phyloP scores from a whole-genome alignment of 1,284 basidiomycete genomes.

The Sporisorium sorghi region DNA sequence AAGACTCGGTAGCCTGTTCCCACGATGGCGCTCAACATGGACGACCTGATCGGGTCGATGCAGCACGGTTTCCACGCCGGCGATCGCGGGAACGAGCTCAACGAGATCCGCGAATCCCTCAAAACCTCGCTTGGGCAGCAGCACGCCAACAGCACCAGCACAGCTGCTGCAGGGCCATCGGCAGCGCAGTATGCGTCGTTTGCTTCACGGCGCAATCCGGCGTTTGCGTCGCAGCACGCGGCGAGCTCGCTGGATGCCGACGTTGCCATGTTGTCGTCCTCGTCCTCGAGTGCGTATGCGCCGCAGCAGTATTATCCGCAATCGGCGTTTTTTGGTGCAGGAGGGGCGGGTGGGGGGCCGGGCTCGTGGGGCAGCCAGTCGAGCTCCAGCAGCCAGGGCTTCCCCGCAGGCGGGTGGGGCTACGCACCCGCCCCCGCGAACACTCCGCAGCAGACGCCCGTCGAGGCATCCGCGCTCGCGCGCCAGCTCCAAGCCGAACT shows the following conservation, averaged over 20 bases:
- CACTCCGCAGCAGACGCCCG: slow-evolving; percentile 55
- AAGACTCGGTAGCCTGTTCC: no score
- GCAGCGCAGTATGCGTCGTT: slow-evolving; percentile 8
- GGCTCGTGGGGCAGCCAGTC: slow-evolving; percentile 35
- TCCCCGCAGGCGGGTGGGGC: slow-evolving; percentile 4
- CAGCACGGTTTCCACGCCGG: slow-evolving; percentile 58
- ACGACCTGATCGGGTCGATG: slow-evolving; percentile 64
- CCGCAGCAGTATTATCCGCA: slow-evolving; percentile 12
- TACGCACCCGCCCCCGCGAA: slow-evolving; percentile 52
- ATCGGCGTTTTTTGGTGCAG: slow-evolving; percentile 17
- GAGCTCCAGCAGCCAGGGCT: slow-evolving; percentile 8
- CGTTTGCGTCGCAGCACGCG: not conserved
- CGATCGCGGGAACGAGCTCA: slow-evolving; percentile 56
- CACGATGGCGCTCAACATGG: slow-evolving; percentile 64
- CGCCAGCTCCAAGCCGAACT: slow-evolving; percentile 50
- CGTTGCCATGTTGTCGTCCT: slow-evolving; percentile 49
- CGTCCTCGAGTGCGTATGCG: slow-evolving; percentile 7
- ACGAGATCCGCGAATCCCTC: slow-evolving; percentile 56
- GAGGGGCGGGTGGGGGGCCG: slow-evolving; percentile 15
- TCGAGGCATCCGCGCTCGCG: slow-evolving; percentile 45
- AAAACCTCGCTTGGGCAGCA: slow-evolving; percentile 45
- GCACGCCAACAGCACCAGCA: not conserved
- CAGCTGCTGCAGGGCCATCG: slow-evolving; percentile 18
- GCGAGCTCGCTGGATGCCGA: slow-evolving; percentile 42
- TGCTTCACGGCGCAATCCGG: slow-evolving; percentile 1